phyloP scores from a whole-genome alignment of 106 monocot species.

The Phalaenopsis equestris region DNA sequence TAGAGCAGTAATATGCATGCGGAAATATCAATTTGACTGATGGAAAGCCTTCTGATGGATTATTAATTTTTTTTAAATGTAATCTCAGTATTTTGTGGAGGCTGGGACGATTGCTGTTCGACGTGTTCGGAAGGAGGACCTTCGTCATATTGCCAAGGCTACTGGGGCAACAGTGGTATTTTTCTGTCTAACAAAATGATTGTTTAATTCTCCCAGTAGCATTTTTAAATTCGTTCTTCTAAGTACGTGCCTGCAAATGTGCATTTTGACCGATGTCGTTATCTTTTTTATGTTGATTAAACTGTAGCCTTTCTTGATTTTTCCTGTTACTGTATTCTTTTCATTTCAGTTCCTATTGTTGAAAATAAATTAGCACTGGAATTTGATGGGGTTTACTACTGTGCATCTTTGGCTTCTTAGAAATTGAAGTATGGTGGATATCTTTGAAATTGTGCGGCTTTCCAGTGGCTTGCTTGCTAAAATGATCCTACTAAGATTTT shows the following conservation, averaged over 20 bases:
- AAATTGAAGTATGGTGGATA: neutral
- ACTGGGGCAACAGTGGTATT: slow-evolving; percentile 93
- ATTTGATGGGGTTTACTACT: neutral
- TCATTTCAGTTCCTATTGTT: neutral
- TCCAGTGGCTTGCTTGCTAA: neutral
- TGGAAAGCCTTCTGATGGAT: neutral
- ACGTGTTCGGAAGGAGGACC: slow-evolving; percentile 85
- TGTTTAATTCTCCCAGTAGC: neutral
- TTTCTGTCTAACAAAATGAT: neutral
- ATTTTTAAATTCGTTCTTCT: neutral
- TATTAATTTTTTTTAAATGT: slow-evolving; percentile 5
- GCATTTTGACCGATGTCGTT: too few relatives aligned
- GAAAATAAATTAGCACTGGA: neutral
- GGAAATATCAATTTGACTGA: neutral
- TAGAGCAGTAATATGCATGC: neutral
- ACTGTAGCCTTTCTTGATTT: neutral
- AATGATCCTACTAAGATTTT: too few relatives aligned
- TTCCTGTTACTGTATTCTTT: neutral
- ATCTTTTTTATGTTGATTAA: neutral
- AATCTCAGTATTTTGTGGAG: slow-evolving; percentile 88
- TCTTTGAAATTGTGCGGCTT: neutral
- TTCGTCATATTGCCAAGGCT: slow-evolving; percentile 97
- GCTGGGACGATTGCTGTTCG: slow-evolving; percentile 92
- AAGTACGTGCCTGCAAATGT: neutral
- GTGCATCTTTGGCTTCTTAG: neutral